Evolutionary conservation across 192 early-diverging fungal species (phyloP), one percentile per base, ranked within the genome.

Genomic region (Gonapodya sp.): DNA sequence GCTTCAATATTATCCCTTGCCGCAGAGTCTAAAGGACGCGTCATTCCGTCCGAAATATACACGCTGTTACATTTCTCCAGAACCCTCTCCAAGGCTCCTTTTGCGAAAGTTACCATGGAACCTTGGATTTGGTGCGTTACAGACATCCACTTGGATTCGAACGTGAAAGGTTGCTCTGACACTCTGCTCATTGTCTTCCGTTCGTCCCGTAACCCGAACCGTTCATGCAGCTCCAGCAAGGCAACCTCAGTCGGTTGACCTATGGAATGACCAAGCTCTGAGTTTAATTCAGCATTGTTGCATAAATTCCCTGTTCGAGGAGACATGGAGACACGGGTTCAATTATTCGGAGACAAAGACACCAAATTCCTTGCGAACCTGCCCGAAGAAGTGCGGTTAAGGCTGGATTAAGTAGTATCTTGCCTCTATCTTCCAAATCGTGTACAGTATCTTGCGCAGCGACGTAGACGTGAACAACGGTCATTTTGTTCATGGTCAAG

Each of bases 201-300:
- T 80, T 94, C 92, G 83, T 97, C 96, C 34, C 85, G 83, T 36
- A 94, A 80, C n/a, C 88, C 85, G 34, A 91, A 79, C 34, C 88
- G 86, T 33, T 85, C 73, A 0, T 87, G 83, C 1, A 93, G 86
- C 78, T 95, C 94, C 79, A 98, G 86, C 37, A 99, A 89, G 18
- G 96, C 96, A 82, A 96, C 93, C 82, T 99, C 96, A 0, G 96
- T 99, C 0, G 96, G 93, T 79, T 99, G 95, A 0, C 97, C 97
- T 78, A 94, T 92, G 78, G 89, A 87, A 34, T 91, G 89, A 34
- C 93, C 94, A 2, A 89, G 87, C 2, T 93, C 92, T 82, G 94
- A 93, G 34, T 36, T 79, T 24, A 91, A 79, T 0, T 86, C 84
- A 1, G 96, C 92, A 86, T 99, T 97, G 84, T 98, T 99, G 86